phyloP scores from a whole-genome alignment of 208 protist genomes.

The Acanthamoeba royreba region DNA sequence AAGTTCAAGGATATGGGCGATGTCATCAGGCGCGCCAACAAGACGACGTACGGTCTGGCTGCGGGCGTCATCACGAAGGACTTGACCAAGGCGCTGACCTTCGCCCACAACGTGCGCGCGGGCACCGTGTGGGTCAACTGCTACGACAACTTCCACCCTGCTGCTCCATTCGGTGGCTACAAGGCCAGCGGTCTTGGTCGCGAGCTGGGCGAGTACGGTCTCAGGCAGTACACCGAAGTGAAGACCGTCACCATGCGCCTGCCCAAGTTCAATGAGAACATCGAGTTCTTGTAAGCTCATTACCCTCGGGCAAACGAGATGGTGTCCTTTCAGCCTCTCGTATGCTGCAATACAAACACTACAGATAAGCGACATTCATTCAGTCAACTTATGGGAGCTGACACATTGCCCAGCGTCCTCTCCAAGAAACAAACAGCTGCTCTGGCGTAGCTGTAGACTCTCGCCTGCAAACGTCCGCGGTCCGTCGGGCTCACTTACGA shows the following conservation, averaged over 20 bases:
- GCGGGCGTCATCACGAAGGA: slow-evolving; percentile 39
- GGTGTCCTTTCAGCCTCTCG: too few relatives aligned
- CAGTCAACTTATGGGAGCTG: too few relatives aligned
- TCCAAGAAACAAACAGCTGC: too few relatives aligned
- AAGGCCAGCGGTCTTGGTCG: not conserved
- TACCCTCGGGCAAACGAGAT: too few relatives aligned
- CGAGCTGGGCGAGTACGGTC: not conserved
- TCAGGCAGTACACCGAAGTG: not conserved
- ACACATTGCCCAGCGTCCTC: too few relatives aligned
- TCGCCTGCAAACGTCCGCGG: too few relatives aligned
- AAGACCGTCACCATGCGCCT: slow-evolving; percentile 9
- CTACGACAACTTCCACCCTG: not conserved
- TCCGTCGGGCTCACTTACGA: not conserved
- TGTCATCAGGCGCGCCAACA: slow-evolving; percentile 50
- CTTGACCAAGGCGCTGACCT: not conserved
- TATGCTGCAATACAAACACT: too few relatives aligned
- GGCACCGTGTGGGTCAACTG: slow-evolving; percentile 35
- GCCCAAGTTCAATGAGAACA: not conserved
- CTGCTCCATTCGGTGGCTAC: not conserved
- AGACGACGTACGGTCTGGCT: slow-evolving; percentile 31
- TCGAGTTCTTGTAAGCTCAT: not conserved
- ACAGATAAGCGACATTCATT: too few relatives aligned
- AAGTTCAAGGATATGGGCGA: slow-evolving; percentile 44
- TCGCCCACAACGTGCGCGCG: not conserved
- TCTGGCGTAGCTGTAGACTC: too few relatives aligned